Conservation (phyloP, 192 early-diverging fungal genomes). For the Endogone sp. region DNA sequence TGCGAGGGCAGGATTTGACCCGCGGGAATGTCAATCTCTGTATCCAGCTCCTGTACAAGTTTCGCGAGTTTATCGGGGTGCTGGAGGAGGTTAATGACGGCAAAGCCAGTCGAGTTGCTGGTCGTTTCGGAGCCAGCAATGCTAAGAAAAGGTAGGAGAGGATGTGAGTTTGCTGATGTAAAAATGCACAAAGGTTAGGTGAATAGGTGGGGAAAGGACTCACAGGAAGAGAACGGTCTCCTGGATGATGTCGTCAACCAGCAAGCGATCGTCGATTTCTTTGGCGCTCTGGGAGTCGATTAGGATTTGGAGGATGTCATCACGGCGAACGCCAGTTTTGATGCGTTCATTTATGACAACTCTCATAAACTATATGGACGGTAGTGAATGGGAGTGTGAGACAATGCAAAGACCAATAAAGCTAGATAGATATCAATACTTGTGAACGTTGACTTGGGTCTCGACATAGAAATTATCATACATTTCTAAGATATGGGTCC, state of each 20-base stretch:
- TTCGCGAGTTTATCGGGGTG: slow-evolving; percentile 32
- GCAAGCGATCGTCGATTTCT: slow-evolving; percentile 15
- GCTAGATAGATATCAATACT: too few species aligned
- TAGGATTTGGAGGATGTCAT: slow-evolving; percentile 41
- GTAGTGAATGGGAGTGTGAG: not conserved
- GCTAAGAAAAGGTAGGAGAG: not conserved
- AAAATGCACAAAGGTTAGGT: too few species aligned
- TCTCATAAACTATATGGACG: slow-evolving; percentile 15
- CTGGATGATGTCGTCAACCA: slow-evolving; percentile 12
- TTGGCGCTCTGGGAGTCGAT: slow-evolving; percentile 29
- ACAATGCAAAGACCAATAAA: not conserved
- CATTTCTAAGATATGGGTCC: too few species aligned
- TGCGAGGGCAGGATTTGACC: slow-evolving; percentile 30
- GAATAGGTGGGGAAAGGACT: not conserved
- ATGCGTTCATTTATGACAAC: slow-evolving; percentile 15
- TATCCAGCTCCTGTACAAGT: slow-evolving; percentile 37
- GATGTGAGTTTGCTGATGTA: not conserved
- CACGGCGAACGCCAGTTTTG: slow-evolving; percentile 3
- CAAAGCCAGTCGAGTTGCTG: slow-evolving; percentile 37
- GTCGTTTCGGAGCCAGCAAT: slow-evolving; percentile 41
- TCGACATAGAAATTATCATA: too few species aligned
- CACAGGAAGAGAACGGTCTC: slow-evolving; percentile 20
- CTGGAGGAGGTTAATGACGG: slow-evolving; percentile 33
- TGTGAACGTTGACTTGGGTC: too few species aligned
- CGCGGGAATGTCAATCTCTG: slow-evolving; percentile 4